Evolutionary conservation across 2,329 filamentous ascomycete species (phyloP).

Genomic region (Trichoderma harzianum): DNA sequence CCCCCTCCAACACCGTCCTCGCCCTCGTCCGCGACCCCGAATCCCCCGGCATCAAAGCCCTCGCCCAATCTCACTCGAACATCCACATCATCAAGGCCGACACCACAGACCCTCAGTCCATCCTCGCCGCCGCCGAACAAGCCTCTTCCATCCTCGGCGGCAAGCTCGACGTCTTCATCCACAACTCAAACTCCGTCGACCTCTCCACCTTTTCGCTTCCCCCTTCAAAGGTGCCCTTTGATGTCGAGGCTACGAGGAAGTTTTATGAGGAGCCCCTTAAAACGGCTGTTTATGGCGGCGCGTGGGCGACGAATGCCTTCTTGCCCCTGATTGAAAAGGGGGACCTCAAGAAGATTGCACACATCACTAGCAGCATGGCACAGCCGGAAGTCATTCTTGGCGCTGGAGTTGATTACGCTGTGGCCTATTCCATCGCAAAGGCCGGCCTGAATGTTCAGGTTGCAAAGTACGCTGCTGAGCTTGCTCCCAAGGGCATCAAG

Average conservation of each 20-base stretch:
- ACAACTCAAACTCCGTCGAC: conserved; percentile 34
- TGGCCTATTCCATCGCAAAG: conserved; percentile 38
- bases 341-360: conserved; percentile 39
- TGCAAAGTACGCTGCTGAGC: conserved; percentile 38
- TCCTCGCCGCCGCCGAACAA: conserved; percentile 33
- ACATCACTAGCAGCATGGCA: conserved; percentile 37
- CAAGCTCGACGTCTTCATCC: conserved; percentile 40
- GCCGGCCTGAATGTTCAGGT: conserved; percentile 39
- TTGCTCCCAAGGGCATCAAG: conserved; percentile 20
- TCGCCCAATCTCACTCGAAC: conserved; percentile 30
- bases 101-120: conserved; percentile 31
- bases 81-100: conserved; percentile 38
- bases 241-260: conserved; percentile 1
- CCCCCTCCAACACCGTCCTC: conserved; percentile 35
- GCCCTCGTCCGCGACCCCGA: conserved; percentile 37
- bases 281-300: conserved; percentile 27
- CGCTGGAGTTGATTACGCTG: conserved; percentile 24
- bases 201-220: conserved; percentile 18
- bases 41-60: conserved; percentile 24
- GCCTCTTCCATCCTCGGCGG: conserved; percentile 34
- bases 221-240: conserved; percentile 21
- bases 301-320: conserved; percentile 35
- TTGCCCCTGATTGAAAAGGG: conserved; percentile 39
- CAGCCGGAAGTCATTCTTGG: conserved; percentile 29
- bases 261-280: conserved; percentile 40